Conservation (phyloP, 352 stramenopile species). For the Pythium scleroteichum region DNA sequence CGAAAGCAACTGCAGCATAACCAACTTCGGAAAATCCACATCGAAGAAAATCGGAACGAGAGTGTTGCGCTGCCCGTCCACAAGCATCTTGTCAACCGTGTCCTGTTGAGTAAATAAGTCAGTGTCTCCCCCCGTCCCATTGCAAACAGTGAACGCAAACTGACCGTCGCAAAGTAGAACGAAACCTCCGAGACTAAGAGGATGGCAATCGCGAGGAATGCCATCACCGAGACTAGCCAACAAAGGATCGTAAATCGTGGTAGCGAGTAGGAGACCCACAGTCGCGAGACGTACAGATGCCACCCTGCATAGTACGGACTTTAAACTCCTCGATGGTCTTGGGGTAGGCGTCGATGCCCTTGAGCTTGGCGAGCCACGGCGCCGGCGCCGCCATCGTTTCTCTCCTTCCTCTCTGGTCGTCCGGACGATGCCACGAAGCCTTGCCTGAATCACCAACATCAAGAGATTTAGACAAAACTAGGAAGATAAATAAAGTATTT, state of each 20-base stretch:
- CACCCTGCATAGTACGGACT: conserved; percentile 79
- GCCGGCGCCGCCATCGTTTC: conserved; percentile 25
- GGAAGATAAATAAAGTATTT: neutral
- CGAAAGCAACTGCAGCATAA: neutral
- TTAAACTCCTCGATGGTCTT: conserved; percentile 91
- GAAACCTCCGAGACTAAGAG: conserved; percentile 73
- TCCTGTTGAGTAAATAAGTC: conserved; percentile 37
- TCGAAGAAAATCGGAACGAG: conserved; percentile 81
- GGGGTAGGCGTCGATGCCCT: conserved; percentile 75
- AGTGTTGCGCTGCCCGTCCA: conserved; percentile 71
- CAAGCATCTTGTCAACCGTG: conserved; percentile 84
- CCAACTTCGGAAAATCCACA: conserved; percentile 69
- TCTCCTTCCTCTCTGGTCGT: neutral
- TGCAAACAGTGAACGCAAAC: neutral
- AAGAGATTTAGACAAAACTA: conserved; percentile 24
- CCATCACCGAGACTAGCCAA: conserved; percentile 74
- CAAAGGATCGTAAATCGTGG: no score
- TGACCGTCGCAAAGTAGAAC: conserved; percentile 73
- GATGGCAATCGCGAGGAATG: conserved; percentile 64
- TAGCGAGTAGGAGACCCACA: neutral
- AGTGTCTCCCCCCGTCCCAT: neutral
- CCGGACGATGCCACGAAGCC: conserved; percentile 25
- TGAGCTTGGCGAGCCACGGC: conserved; percentile 36
- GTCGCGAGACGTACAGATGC: conserved; percentile 51
- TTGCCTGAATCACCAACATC: conserved; percentile 12